Conservation (phyloP, 2,329 filamentous ascomycete species). For the Bipolaris zeicola region DNA sequence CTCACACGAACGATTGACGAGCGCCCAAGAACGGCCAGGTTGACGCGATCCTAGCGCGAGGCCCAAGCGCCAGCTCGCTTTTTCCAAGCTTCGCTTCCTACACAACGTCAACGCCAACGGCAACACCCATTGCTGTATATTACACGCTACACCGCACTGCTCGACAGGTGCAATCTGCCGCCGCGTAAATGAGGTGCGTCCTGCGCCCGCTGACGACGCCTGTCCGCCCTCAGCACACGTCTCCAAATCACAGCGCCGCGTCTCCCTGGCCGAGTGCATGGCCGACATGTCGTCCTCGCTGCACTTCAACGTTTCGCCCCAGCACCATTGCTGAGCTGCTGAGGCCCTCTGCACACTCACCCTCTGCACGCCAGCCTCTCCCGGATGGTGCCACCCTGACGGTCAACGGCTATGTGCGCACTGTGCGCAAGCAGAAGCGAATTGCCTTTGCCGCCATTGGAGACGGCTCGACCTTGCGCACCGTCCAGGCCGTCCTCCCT, state of each 20-base stretch:
- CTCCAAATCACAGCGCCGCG: slow-evolving; percentile 24
- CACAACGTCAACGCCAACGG: slow-evolving; percentile 12
- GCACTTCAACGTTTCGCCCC: slow-evolving; percentile 37
- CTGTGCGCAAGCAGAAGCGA: slow-evolving; percentile 83
- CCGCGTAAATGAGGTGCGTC: slow-evolving; percentile 40
- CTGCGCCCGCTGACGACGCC: slow-evolving; percentile 28
- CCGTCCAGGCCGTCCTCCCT: slow-evolving; percentile 80
- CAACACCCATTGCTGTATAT: slow-evolving; percentile 13
- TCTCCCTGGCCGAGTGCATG: slow-evolving; percentile 22
- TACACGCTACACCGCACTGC: slow-evolving; percentile 20
- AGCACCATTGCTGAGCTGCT: slow-evolving; percentile 56
- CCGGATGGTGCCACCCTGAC: slow-evolving; percentile 36
- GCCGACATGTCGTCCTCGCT: slow-evolving; percentile 32
- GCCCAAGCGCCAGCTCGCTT: slow-evolving; percentile 18
- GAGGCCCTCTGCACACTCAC: slow-evolving; percentile 54
- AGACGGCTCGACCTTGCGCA: slow-evolving; percentile 81
- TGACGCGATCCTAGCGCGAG: slow-evolving; percentile 13
- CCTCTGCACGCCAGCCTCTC: slow-evolving; percentile 54
- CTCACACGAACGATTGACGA: slow-evolving; percentile 17
- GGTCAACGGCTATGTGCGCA: slow-evolving; percentile 80
- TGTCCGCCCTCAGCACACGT: slow-evolving; percentile 27
- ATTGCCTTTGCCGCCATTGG: slow-evolving; percentile 82
- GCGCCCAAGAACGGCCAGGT: slow-evolving; percentile 12
- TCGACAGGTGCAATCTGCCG: slow-evolving; percentile 23
- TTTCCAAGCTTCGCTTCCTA: slow-evolving; percentile 23